Evolutionary conservation across 2,329 filamentous ascomycete species (phyloP), one percentile per base, ranked within the genome.

Genomic region (Hypoxylon sp.): DNA sequence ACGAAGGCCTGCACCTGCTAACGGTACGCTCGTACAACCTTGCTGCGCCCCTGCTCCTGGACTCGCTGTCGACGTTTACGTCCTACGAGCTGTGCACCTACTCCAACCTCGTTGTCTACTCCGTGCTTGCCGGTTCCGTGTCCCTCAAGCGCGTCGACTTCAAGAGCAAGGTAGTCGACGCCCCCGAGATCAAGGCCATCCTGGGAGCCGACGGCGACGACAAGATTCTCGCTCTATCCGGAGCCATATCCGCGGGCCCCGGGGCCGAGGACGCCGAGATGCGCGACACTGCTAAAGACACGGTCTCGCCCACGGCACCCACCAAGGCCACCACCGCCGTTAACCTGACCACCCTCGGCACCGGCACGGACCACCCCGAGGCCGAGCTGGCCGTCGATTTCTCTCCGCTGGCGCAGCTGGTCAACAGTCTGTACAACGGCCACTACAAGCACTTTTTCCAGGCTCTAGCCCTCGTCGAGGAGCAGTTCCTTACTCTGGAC

Each of bases 71-170:
- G 28, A 99, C 96, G 21, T 99, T 99, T 81, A 99, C 96, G 69
- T 98, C 94, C 80, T 98, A 98, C 83, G 96, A 99, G 82, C 89
- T 99, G 53, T 99, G 96, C 89, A 95, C 91, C 72, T 99, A 99
- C 85, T 97, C 94, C 65, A 92, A 89, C 67, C 89, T 99, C 23
- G 96, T 99, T 56, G 90, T 98, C 63, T 99, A 98, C 83, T 94
- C 96, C 1, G 95, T 98, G 21, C 90, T 99, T 34, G 94, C 96
- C 36, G 96, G 96, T 65, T 97, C 94, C 5, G 91, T 98, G 23
- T 96, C 95, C 49, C 88, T 99, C 62, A 97, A 98, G 85, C 92
- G 96, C 52, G 93, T 98, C 34, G 96, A 99, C 81, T 99, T 99
- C 88, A 99, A 99, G 86, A 93, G 93, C 72, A 98, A 98, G 85